phyloP scores from a whole-genome alignment of 139 green algal species.

The Chloropicon primus region DNA sequence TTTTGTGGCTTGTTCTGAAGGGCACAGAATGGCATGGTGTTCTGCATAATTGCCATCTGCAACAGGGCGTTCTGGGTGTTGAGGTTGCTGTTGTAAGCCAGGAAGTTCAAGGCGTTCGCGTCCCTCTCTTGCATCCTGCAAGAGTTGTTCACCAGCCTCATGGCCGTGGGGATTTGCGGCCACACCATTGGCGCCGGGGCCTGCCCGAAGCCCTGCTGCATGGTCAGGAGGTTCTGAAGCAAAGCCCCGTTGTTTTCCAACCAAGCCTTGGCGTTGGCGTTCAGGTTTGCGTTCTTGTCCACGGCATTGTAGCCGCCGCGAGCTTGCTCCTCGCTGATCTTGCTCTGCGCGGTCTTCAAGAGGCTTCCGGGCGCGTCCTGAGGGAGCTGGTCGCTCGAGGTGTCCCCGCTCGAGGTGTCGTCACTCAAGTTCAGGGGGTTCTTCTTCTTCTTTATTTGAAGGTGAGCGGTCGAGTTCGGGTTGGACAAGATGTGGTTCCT shows the following conservation, averaged over 20 bases:
- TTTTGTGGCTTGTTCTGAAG: neutral
- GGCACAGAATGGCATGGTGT: neutral
- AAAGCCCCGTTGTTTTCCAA: neutral
- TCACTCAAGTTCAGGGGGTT: no score
- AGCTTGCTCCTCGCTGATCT: neutral
- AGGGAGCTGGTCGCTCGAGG: neutral
- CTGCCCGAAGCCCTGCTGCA: neutral
- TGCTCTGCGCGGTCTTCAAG: neutral
- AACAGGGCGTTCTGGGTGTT: neutral
- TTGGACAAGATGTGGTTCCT: neutral
- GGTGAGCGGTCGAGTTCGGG: neutral
- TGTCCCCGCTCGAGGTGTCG: neutral
- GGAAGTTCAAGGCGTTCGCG: neutral
- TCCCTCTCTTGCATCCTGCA: neutral
- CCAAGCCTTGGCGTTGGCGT: neutral
- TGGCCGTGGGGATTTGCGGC: neutral
- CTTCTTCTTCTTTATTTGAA: neutral
- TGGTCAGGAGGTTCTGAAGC: neutral
- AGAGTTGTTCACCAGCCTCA: neutral
- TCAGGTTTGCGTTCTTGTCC: neutral
- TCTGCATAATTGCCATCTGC: neutral
- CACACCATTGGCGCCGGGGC: no score
- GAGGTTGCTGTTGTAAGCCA: neutral
- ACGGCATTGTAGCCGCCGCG: neutral
- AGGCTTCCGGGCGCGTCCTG: neutral